A percentile compares a stretch with the other conserved stretches of the same genome.
Evolutionary conservation across 148 eudicot species (phyloP).

Genomic region (Heliamphora exappendiculata): DNA sequence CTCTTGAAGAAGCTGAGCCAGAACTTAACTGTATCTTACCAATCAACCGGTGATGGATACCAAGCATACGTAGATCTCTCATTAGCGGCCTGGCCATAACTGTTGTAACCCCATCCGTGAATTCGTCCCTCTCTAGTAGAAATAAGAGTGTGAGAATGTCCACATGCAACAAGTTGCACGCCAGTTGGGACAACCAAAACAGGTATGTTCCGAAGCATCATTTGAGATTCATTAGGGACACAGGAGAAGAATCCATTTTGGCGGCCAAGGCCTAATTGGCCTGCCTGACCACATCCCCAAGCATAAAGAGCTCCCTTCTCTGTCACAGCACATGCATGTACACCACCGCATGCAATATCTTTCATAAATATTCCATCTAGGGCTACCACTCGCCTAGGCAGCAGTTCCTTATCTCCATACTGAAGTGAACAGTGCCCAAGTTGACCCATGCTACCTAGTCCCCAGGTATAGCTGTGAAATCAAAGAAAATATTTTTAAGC

Average conservation of each 20-base stretch:
- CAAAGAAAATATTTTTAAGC: not conserved
- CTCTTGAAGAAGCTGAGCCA: not conserved
- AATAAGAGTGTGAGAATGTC: conserved; percentile 93
- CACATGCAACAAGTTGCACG: conserved; percentile 81
- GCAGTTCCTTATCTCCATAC: conserved; percentile 70
- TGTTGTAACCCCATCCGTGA: conserved; percentile 97
- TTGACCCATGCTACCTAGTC: conserved; percentile 95
- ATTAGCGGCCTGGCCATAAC: conserved; percentile 96
- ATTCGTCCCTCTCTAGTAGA: conserved; percentile 84
- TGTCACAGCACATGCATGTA: conserved; percentile 89
- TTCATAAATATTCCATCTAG: conserved; percentile 64
- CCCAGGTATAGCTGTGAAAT: conserved; percentile 87
- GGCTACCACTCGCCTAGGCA: conserved; percentile 86
- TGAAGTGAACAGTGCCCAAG: conserved; percentile 97
- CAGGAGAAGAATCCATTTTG: conserved; percentile 63
- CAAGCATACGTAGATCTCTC: conserved; percentile 88
- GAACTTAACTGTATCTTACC: conserved; percentile 39
- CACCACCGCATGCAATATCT: conserved; percentile 82
- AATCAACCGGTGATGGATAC: conserved; percentile 99
- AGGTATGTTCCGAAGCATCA: conserved; percentile 72
- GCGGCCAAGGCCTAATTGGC: conserved; percentile 94
- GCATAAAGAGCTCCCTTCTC: conserved; percentile 91
- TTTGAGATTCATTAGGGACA: conserved; percentile 45
- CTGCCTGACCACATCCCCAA: conserved; percentile 96
- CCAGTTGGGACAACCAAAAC: conserved; percentile 66